Evolutionary conservation across 441 rosid species (phyloP).

Genomic region (Omphalea diandra): DNA sequence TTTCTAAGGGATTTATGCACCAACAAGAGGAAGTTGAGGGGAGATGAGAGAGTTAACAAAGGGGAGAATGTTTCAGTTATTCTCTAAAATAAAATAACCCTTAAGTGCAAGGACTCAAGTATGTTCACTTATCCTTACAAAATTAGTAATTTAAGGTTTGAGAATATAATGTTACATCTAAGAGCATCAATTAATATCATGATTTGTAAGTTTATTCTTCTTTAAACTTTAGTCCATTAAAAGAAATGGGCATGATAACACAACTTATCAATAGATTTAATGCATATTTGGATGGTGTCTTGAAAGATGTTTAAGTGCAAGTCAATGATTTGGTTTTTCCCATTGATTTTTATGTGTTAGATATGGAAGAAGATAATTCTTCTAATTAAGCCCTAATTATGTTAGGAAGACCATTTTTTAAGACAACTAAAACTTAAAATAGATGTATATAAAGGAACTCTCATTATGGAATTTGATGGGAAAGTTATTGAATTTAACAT

Average conservation of each 20-base stretch:
- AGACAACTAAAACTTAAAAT: not conserved
- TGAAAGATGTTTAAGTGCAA: not conserved
- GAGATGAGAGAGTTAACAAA: not conserved
- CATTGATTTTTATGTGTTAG: not conserved
- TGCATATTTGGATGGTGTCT: not conserved
- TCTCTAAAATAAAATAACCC: not conserved
- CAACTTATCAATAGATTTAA: no score
- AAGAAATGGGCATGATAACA: not conserved
- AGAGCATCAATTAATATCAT: not conserved
- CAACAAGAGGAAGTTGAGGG: not conserved
- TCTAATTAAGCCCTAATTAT: not conserved
- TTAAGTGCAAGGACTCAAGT: not conserved
- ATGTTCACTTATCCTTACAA: not conserved
- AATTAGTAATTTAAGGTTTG: not conserved
- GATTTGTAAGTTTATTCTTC: not conserved
- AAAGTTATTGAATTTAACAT: not conserved
- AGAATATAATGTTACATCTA: not conserved
- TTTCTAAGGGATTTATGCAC: not conserved
- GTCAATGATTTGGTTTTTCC: not conserved
- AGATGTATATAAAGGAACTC: not conserved
- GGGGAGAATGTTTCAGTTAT: not conserved
- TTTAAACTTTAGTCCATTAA: not conserved
- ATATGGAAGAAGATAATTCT: not conserved
- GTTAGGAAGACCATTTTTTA: no score
- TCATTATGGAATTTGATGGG: not conserved